Conservation (phyloP, 2,329 filamentous ascomycete genomes). For the Colletotrichum gloeosporioides region DNA sequence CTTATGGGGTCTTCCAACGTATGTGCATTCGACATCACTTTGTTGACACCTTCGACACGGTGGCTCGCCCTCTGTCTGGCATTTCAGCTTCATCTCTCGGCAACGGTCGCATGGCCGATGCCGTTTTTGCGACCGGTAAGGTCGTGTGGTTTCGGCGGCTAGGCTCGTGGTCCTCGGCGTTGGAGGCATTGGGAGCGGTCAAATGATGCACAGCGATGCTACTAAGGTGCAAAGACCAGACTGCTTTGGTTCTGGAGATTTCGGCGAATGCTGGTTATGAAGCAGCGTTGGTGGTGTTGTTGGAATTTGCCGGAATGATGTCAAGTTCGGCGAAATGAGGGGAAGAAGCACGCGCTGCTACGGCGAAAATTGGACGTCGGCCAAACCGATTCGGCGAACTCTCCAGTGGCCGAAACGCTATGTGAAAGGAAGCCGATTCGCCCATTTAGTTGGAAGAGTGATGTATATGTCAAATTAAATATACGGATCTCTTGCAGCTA, state of each 20-base stretch:
- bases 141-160: background rate
- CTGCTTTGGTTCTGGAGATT: background rate
- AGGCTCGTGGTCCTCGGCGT: background rate
- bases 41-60: conserved; percentile 2
- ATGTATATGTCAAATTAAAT: background rate
- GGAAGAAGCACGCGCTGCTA: background rate
- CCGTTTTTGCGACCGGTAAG: conserved; percentile 19
- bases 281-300: background rate
- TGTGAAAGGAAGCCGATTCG: background rate
- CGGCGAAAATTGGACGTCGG: background rate
- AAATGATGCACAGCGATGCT: background rate
- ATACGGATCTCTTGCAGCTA: background rate
- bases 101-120: background rate
- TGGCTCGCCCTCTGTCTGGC: background rate
- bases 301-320: background rate
- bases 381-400: background rate
- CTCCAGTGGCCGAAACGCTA: background rate
- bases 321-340: background rate
- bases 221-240: background rate
- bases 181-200: background rate
- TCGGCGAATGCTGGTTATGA: background rate
- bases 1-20: conserved; percentile 1
- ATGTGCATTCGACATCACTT: conserved; percentile 11
- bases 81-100: conserved; percentile 14
- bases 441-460: background rate